A percentile compares a stretch with the other conserved stretches of the same genome.
phyloP scores from a whole-genome alignment of 2,329 filamentous ascomycete genomes.

The Thelonectria olida region DNA sequence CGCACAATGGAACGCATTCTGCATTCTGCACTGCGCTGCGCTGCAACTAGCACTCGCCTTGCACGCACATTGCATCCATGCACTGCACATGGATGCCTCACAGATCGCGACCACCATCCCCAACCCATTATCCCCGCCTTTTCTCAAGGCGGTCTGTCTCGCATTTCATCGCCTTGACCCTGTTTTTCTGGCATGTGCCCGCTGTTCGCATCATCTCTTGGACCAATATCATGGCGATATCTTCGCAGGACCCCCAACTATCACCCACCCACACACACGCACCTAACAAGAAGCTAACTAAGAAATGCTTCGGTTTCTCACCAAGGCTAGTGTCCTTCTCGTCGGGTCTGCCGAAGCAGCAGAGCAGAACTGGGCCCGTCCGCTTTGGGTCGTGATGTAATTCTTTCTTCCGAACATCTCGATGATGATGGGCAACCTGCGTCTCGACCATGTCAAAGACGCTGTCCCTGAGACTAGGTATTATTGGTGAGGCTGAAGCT shows the following conservation, averaged over 20 bases:
- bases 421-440: neutral
- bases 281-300: neutral
- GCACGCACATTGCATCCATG: neutral
- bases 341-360: neutral
- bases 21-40: neutral
- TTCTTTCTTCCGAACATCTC: too few relatives aligned
- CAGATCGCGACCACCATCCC: too few relatives aligned
- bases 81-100: neutral
- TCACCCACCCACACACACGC: neutral
- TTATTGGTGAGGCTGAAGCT: neutral
- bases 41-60: constrained; percentile 8
- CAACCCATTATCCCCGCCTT: neutral
- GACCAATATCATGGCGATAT: too few relatives aligned
- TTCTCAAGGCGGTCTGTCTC: neutral
- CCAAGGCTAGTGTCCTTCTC: neutral
- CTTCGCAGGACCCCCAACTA: too few relatives aligned
- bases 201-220: too few relatives aligned
- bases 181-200: neutral
- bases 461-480: too few relatives aligned
- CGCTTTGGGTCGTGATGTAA: neutral
- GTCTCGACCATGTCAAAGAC: too few relatives aligned
- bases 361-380: neutral
- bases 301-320: neutral
- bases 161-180: neutral
- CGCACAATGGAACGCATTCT: neutral